Evolutionary conservation across 768 basidiomycete species (phyloP), one percentile per base, ranked within the genome.

Genomic region (Peribolospora baueri): DNA sequence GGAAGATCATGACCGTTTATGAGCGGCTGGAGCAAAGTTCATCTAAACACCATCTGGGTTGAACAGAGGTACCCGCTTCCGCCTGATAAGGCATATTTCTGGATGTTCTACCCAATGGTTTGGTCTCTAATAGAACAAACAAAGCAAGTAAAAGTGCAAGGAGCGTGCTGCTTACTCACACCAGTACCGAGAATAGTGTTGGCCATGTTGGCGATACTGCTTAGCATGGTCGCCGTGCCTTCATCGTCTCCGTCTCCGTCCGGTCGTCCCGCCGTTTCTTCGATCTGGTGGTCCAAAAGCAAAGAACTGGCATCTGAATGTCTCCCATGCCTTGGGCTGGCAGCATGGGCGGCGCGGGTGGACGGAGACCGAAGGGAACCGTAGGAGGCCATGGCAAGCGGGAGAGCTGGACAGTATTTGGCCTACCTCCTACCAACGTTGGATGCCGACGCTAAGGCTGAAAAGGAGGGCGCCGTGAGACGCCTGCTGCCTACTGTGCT

Each of bases 151-250:
- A 14, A 13, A 50, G 4, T 10, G 39, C 47, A 49, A 48, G 2
- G 39, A 9, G 41, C 42, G 41, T n/a, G 6, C 25, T 43, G 11
- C 40, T 42, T 11, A 49, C 42, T 14, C 43, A 36, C 13, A 3
- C 36, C 47, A 1, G 51, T 25, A 0, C 49, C 54, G 10, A 54
- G 40, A n/a, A 58, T 55, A 4, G 13, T 5, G 53, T 54, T 59
- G 13, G 54, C 57, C 42, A 61, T 49, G 58, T 61, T 61, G 1
- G 61, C 79, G 52, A 84, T 72, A 51, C 77, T 78, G 59, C 81
- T 82, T 14, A 71, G 59, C 38, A 86, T 66, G 47, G 70, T 76
- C 8, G 83, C 85, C 66, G 76, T 76, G 0, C 85, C 85, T 14
- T 9, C 45, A 59, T 4, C 63, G 65, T 25, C 25, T 25, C 25